Conservation (phyloP, 163 green algal genomes). For the Scenedesmus sp. region DNA sequence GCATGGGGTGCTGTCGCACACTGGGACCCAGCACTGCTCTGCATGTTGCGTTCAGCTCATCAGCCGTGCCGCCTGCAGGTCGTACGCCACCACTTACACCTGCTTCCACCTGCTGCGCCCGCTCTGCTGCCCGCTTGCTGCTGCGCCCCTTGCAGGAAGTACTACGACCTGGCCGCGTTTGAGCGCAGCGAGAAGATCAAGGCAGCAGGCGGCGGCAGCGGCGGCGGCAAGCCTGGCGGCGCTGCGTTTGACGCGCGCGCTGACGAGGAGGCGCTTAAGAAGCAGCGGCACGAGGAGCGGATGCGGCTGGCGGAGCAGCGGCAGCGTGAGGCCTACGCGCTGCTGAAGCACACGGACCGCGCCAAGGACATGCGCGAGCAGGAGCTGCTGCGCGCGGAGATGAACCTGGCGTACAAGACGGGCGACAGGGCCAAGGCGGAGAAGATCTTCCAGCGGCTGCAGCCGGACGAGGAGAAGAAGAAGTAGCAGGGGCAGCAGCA, state of each 20-base stretch:
- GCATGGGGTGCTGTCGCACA: no score
- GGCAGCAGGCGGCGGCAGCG: neutral
- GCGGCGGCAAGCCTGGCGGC: neutral
- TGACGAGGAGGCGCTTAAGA: conserved; percentile 81
- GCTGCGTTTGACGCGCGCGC: conserved; percentile 35
- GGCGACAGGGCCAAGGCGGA: conserved; percentile 76
- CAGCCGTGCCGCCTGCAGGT: no score
- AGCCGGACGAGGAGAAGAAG: conserved; percentile 73
- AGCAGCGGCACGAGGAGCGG: conserved; percentile 68
- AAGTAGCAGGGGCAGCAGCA: neutral
- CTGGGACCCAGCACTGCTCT: no score
- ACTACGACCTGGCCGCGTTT: conserved; percentile 89
- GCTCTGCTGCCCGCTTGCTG: neutral
- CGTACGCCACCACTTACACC: no score
- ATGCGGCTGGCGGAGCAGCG: conserved; percentile 65
- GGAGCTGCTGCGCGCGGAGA: conserved; percentile 87
- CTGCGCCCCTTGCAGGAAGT: conserved; percentile 68
- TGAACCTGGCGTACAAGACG: conserved; percentile 87
- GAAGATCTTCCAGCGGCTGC: conserved; percentile 69
- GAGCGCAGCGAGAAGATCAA: conserved; percentile 62
- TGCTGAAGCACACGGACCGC: conserved; percentile 79
- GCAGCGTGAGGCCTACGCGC: conserved; percentile 68
- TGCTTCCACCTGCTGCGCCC: neutral
- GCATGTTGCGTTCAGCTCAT: no score
- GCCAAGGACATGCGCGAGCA: conserved; percentile 86